These are phyloP conservation scores for Metarhizium album DNA, from an alignment of 2,329 filamentous ascomycete genomes.

Conservation along the genomic window DNA sequence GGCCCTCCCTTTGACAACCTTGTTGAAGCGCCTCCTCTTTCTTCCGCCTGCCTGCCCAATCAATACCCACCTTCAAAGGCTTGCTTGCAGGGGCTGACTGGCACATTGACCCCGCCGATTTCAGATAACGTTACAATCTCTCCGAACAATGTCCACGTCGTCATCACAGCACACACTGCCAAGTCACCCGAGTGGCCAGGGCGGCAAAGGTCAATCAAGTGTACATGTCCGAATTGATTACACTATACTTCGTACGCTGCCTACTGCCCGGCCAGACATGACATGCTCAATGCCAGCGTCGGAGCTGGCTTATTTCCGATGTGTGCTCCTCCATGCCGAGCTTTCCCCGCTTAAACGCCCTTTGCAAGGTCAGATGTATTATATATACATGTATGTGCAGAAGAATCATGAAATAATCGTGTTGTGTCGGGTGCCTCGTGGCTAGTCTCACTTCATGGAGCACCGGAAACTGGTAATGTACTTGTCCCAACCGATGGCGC, in stretches of 20 bases:
- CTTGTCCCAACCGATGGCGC: conserved; percentile 33
- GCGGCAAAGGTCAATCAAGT: too few species aligned
- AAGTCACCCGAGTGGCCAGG: neutral
- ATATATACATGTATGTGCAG: neutral
- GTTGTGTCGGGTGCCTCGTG: neutral
- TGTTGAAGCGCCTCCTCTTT: neutral
- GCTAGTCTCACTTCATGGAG: neutral
- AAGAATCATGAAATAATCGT: neutral
- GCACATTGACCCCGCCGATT: neutral
- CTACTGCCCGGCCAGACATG: neutral
- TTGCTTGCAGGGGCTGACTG: neutral
- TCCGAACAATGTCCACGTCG: neutral
- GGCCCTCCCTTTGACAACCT: neutral
- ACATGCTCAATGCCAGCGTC: neutral
- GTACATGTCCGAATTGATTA: neutral
- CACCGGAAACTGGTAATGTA: conserved; percentile 26
- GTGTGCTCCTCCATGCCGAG: neutral
- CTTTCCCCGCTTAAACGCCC: neutral
- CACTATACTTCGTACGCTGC: neutral
- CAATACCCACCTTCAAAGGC: neutral
- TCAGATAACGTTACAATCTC: neutral
- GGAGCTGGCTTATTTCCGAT: neutral
- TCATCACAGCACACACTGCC: neutral
- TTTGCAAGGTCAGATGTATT: too few species aligned
- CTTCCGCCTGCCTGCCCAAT: too few species aligned